These are phyloP conservation scores for Ulota crispa DNA, from an alignment of 225 moss, liverwort and hornwort genomes.

Conservation along the genomic window DNA sequence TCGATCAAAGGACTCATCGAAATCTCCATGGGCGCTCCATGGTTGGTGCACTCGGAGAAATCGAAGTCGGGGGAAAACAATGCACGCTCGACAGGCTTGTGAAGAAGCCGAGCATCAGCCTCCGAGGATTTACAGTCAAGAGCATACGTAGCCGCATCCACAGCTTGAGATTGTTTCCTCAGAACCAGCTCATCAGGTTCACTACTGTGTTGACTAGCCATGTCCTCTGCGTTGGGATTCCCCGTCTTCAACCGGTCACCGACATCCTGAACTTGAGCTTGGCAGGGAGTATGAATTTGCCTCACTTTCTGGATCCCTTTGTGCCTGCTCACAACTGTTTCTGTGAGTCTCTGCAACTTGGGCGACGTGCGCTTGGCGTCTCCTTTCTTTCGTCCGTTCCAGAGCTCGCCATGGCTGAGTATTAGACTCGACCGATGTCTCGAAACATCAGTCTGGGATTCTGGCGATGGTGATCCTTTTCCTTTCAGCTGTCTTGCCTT, in stretches of 20 bases:
- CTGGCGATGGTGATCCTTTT: background rate
- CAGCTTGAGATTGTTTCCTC: slow-evolving; percentile 5
- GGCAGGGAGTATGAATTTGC: too few species aligned
- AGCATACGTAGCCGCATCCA: slow-evolving; percentile 38
- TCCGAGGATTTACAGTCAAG: background rate
- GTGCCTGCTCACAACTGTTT: background rate
- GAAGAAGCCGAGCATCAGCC: background rate
- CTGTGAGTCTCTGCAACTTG: slow-evolving; percentile 20
- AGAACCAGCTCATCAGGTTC: background rate
- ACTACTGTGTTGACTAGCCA: slow-evolving; percentile 11
- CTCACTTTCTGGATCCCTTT: background rate
- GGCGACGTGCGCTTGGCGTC: background rate
- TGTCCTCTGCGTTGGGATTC: background rate
- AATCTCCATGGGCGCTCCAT: slow-evolving; percentile 16
- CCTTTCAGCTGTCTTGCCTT: slow-evolving; percentile 5
- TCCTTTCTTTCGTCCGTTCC: background rate
- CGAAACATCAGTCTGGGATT: background rate
- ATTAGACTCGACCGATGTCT: slow-evolving; percentile 4
- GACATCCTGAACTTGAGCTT: background rate
- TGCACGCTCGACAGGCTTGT: slow-evolving; percentile 15
- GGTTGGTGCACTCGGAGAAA: slow-evolving; percentile 13
- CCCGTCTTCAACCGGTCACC: slow-evolving; percentile 24
- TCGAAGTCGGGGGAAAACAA: slow-evolving; percentile 38
- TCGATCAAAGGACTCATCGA: slow-evolving; percentile 44
- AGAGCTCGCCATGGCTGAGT: slow-evolving; percentile 8